These are phyloP conservation scores for Pinus tabuliformis DNA, from an alignment of 75 land plant genomes.

Conservation along the genomic window DNA sequence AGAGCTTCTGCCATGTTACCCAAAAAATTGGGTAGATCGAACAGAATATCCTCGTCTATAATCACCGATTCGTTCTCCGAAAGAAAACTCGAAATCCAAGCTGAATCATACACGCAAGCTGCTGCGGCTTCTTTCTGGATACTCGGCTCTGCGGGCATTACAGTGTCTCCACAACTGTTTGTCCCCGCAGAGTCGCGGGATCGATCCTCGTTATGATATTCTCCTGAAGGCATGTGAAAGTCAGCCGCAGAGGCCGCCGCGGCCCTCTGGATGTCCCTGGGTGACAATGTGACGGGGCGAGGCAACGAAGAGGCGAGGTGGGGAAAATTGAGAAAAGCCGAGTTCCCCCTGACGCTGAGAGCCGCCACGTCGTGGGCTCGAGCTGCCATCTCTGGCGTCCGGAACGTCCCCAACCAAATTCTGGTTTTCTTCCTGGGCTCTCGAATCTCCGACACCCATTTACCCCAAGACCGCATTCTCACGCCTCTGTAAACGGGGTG, in stretches of 20 bases:
- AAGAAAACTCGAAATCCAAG: background rate
- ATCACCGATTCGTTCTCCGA: background rate
- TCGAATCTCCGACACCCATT: slow-evolving; percentile 46
- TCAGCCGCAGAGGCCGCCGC: slow-evolving; percentile 26
- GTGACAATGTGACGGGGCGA: slow-evolving; percentile 13
- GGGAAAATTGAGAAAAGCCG: slow-evolving; percentile 34
- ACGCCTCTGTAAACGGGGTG: slow-evolving; percentile 37
- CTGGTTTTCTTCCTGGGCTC: slow-evolving; percentile 37
- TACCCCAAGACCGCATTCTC: slow-evolving; percentile 34
- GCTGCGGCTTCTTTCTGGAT: background rate
- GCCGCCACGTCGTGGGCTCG: slow-evolving; percentile 47
- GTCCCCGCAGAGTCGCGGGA: background rate
- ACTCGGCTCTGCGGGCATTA: too few relatives aligned
- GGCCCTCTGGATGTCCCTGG: slow-evolving; percentile 29
- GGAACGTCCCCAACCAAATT: slow-evolving; percentile 42
- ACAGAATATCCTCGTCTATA: slow-evolving; percentile 5
- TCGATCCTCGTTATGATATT: background rate
- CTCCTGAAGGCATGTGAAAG: background rate
- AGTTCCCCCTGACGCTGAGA: slow-evolving; percentile 20
- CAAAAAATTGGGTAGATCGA: slow-evolving; percentile 6
- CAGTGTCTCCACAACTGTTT: too few relatives aligned
- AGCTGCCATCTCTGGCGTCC: slow-evolving; percentile 39
- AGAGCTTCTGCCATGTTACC: slow-evolving; percentile 4
- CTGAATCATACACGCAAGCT: background rate
- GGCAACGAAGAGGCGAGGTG: slow-evolving; percentile 16